Conservation (phyloP, 495 filamentous ascomycete species). For the Lasiosphaeriaceae sp. region DNA sequence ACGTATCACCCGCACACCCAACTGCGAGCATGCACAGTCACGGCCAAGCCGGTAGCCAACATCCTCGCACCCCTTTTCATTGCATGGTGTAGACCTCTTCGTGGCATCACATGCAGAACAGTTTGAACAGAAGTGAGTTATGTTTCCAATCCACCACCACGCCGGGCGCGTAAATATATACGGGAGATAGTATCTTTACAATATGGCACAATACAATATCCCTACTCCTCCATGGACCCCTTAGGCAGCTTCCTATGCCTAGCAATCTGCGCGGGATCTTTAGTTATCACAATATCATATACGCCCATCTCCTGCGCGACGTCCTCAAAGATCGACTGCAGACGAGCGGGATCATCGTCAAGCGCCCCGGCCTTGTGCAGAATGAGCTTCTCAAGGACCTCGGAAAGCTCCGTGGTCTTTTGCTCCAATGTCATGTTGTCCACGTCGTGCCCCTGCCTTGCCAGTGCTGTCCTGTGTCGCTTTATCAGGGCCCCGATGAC, state of each 20-base stretch:
- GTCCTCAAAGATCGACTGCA: slow-evolving; percentile 32
- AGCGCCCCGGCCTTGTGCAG: slow-evolving; percentile 40
- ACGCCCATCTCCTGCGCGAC: slow-evolving; percentile 57
- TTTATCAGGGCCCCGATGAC: slow-evolving; percentile 29
- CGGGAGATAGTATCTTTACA: background rate
- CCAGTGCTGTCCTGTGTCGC: slow-evolving; percentile 14
- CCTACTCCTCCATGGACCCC: background rate
- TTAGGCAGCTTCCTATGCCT: slow-evolving; percentile 16
- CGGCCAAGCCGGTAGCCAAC: no score
- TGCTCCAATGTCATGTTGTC: slow-evolving; percentile 21
- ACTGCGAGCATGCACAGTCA: no score
- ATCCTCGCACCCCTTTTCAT: no score
- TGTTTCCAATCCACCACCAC: no score
- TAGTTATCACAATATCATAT: slow-evolving; percentile 28
- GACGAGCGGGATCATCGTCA: slow-evolving; percentile 32
- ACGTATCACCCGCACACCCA: no score
- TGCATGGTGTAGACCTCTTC: no score
- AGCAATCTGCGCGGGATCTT: slow-evolving; percentile 17
- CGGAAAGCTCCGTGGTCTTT: slow-evolving; percentile 19
- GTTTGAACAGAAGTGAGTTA: no score
- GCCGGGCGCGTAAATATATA: background rate
- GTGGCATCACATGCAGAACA: no score
- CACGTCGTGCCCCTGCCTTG: slow-evolving; percentile 14
- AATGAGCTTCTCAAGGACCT: slow-evolving; percentile 28
- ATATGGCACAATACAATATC: background rate